phyloP scores from a whole-genome alignment of 1,139 yeast species.

The Sugiyamaella pinicola region DNA sequence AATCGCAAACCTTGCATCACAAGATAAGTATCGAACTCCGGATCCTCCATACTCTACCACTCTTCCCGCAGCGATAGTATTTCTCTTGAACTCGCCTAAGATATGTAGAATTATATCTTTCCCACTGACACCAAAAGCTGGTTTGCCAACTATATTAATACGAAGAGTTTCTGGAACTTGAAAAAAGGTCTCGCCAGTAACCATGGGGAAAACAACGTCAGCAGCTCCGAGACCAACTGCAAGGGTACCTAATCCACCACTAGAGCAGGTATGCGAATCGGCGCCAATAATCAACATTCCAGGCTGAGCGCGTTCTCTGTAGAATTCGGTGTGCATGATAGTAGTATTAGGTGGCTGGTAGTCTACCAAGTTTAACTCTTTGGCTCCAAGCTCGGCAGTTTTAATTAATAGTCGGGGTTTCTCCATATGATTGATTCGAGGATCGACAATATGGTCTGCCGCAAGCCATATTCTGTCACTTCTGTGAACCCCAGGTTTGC shows the following conservation, averaged over 20 bases:
- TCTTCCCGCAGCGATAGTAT: conserved; percentile 24
- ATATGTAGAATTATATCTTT: conserved; percentile 23
- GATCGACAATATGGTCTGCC: conserved; percentile 27
- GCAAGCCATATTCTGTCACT: conserved; percentile 26
- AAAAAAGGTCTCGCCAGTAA: conserved; percentile 25
- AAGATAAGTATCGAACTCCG: conserved; percentile 20
- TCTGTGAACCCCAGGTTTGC: conserved; percentile 23
- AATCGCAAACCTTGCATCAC: conserved; percentile 24
- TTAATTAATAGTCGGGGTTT: conserved; percentile 21
- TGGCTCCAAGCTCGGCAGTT: conserved; percentile 23
- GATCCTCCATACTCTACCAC: conserved; percentile 24
- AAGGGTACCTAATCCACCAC: conserved; percentile 25
- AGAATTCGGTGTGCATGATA: conserved; percentile 26
- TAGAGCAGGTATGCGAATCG: conserved; percentile 26
- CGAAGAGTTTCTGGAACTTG: conserved; percentile 24
- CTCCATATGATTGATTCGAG: conserved; percentile 24
- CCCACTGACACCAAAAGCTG: conserved; percentile 24
- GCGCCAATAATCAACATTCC: conserved; percentile 25
- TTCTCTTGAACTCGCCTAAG: conserved; percentile 21
- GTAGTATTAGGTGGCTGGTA: conserved; percentile 26
- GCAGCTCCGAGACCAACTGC: conserved; percentile 25
- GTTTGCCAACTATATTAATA: conserved; percentile 22
- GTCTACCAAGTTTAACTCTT: conserved; percentile 22
- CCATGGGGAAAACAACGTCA: conserved; percentile 24
- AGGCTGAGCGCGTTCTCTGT: conserved; percentile 25